Base-by-base conservation (phyloP, 768 basidiomycete genomes). In the Lanmaoa rubissima region DNA sequence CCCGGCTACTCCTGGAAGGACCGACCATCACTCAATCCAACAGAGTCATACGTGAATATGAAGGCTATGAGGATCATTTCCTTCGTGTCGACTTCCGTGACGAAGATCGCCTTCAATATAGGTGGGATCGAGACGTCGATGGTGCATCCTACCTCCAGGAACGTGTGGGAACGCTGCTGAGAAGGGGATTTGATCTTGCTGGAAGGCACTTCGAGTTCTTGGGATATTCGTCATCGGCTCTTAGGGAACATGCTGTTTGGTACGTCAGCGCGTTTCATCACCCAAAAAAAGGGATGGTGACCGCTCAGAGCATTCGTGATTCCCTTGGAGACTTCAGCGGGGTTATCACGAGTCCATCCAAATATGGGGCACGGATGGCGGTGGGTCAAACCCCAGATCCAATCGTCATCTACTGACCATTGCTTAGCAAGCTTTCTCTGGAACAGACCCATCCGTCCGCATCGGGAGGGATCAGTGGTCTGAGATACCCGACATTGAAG, bases 51-150 rank as follows among this genome's bases (percentile, higher is more conserved):
- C 85, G 92, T 1, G 72, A 77, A 51, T 94, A 85, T 54, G 67
- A 73, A 46, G 79, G 78, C 0, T 81, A 79, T 55, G 77, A 85
- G 45, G 82, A 89, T 32, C 75, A 82, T 61, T 95, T 95, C 66
- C 67, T 95, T 32, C 85, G 93, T 11, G 91, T 94, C 26, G 85
- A 90, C 61, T 92, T 94, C 63, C 82, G 87, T 5, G 92, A 94
- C 54, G 92, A 95, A 73, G 88, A 94, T 62, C 78, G 79, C 35
- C 76, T 88, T n/a, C 79, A 82, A 38, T 88, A 87, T 58, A 80
- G 84, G 13, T 90, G 88, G 88, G 82, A 82, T 53, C 77, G 82
- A 11, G 82, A 82, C 39, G 82, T 87, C 6, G 86, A 90, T 58
- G 82, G 81, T 0, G 66, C 72, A 2, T 66, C 73, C 14, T 85